Conservation (phyloP, 768 basidiomycete species). For the Boletellus emodensis region DNA sequence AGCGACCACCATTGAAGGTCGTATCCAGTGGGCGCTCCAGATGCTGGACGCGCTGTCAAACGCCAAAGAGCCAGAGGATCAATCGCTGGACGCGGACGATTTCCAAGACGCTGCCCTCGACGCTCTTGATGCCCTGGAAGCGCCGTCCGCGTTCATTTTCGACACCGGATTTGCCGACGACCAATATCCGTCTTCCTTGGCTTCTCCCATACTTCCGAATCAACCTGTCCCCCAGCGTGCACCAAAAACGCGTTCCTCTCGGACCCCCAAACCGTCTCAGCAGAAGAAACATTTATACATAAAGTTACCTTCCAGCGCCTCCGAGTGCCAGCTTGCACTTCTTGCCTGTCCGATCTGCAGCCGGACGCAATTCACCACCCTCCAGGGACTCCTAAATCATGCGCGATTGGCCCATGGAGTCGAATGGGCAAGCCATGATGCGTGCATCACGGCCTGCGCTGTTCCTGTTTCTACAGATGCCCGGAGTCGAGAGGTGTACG, state of each 20-base stretch:
- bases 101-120: slow-evolving; percentile 41
- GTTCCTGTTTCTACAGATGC: slow-evolving; percentile 32
- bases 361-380: slow-evolving; percentile 46
- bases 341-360: slow-evolving; percentile 42
- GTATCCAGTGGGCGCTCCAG: slow-evolving; percentile 45
- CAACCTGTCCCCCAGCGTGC: slow-evolving; percentile 14
- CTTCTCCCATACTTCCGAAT: slow-evolving; percentile 14
- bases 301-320: slow-evolving; percentile 29
- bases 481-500: slow-evolving; percentile 32
- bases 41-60: slow-evolving; percentile 34
- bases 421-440: slow-evolving; percentile 49
- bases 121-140: slow-evolving; percentile 40
- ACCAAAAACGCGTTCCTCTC: slow-evolving; percentile 26
- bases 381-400: slow-evolving; percentile 52
- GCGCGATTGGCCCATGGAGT: slow-evolving; percentile 46
- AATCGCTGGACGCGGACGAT: slow-evolving; percentile 24
- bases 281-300: slow-evolving; percentile 40
- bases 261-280: slow-evolving; percentile 26
- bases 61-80: slow-evolving; percentile 12
- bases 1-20: slow-evolving; percentile 39
- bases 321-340: slow-evolving; percentile 28
- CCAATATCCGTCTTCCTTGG: slow-evolving; percentile 21
- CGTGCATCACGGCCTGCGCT: slow-evolving; percentile 46
- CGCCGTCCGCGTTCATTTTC: slow-evolving; percentile 36
- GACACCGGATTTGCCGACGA: slow-evolving; percentile 22